These are phyloP conservation scores for Beauveria asiatica DNA, from an alignment of 2,329 filamentous ascomycete species.

Conservation along the genomic window DNA sequence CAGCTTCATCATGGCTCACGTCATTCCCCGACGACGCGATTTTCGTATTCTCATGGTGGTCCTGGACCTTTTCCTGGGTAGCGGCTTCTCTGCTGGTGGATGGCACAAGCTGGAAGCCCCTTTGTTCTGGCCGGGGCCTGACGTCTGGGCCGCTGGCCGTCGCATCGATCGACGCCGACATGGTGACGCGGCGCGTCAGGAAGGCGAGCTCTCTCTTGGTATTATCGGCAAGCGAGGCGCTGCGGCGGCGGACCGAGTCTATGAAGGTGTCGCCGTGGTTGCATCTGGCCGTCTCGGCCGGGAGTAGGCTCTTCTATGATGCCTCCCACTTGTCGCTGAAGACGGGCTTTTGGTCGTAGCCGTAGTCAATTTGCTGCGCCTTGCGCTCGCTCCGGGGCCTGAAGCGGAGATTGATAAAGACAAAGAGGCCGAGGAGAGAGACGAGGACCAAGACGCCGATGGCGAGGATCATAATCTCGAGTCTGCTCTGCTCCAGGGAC, in stretches of 20 bases:
- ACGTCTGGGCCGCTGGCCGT: not conserved
- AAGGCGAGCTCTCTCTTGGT: constrained; percentile 18
- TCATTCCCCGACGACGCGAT: not conserved
- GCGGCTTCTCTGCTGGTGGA: not conserved
- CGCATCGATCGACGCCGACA: constrained; percentile 8
- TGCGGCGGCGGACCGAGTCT: constrained; percentile 19
- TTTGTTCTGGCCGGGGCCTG: not conserved
- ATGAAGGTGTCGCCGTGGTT: constrained; percentile 18
- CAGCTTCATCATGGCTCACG: constrained; percentile 5
- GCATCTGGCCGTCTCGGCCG: not conserved
- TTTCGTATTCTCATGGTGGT: not conserved
- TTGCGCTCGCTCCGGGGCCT: constrained; percentile 12
- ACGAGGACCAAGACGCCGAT: constrained; percentile 25
- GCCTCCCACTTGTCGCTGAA: constrained; percentile 17
- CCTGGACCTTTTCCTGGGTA: not conserved
- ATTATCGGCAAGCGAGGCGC: constrained; percentile 19
- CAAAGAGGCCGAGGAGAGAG: constrained; percentile 22
- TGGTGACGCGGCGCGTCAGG: constrained; percentile 16
- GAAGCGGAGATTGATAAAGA: constrained; percentile 21
- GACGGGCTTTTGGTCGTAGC: constrained; percentile 15
- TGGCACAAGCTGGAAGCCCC: not conserved
- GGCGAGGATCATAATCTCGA: constrained; percentile 28
- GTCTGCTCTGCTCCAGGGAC: constrained; percentile 20
- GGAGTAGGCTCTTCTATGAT: constrained; percentile 7
- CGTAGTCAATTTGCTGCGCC: constrained; percentile 11